Evolutionary conservation across 441 rosid species (phyloP), one percentile per base, ranked within the genome.

Genomic region (Gossypium davidsonii): DNA sequence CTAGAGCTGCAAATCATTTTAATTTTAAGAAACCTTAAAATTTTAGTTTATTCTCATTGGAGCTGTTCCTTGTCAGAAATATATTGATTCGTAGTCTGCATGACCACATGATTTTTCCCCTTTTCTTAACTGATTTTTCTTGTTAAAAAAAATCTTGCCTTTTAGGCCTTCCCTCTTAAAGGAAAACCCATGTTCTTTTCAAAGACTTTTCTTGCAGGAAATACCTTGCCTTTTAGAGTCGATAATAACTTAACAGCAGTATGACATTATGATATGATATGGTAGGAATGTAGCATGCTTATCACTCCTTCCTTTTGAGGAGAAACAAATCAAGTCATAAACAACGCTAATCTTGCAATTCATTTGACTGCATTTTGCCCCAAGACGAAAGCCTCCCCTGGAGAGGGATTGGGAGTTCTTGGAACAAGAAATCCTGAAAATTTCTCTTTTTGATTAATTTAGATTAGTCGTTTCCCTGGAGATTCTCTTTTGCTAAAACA

Each of bases 21-120:
- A 34, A 55, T 34, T 7, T 18, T 37, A 18, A 6, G 51, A 20
- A 37, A 55, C 62, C 12, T 53, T 0, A 21, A 69, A 10, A 53
- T 18, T 53, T 11, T 53, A 53, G 31, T 69, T 52, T 34, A 4
- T 17, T 69, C 73, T 69, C 28, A 6, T 34, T 52, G 49, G 20
- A 34, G 51, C 51, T 69, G 62, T 69, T 53, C 73, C 51, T 20
- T 53, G 31, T 69, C 56, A 17, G 49, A 53, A 34, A 34, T 69
- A 65, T 46, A 14, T 17, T 11, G 18, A 31, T 31, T 69, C 18
- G 39, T 52, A 34, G 61, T 69, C 58, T 31, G 49, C 20, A 11
- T 12, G 31, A 25, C 44, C 1, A 25, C 49, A 31, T 18, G 31
- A 12, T 34, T 18, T 67, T 37, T 55, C 7, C 49, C 20, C 26